Base-by-base conservation (phyloP, 768 basidiomycete genomes). In the Russula foetens region DNA sequence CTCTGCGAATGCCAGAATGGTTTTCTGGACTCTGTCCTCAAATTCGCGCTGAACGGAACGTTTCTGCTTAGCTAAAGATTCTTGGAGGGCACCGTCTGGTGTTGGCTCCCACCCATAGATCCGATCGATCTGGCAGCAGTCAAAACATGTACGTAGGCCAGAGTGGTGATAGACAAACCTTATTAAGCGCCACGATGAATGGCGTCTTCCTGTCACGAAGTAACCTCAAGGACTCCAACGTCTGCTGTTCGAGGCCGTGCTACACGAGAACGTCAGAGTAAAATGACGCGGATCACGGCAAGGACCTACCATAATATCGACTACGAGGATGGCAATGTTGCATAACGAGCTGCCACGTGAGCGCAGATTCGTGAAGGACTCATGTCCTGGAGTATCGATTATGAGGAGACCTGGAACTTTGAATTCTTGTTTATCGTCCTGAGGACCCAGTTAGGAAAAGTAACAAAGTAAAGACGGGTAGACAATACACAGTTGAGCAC, bases 361-460 rank as follows among this genome's bases (percentile, higher is more conserved):
- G 50, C 97, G 91, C 71, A 98, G 73, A 73, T 98, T 98, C 8
- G 93, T 93, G 81, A 99, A 99, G 6, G 94, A 96, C 75, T 98
- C 97, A 84, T 99, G 97, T 58, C 97, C 97, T 58, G 97, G 97
- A 2, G 97, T 99, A 71, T 99, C 97, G 67, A 99, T 98, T 67
- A 99, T 72, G 57, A 99, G 80, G 17, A 99, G 81, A 72, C 97
- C 97, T 38, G 97, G 97, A 62, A 98, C 86, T 75, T 98, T 97
- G 80, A 95, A 98, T 67, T 98, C 92, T 75, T 90, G 86, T 44
- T 73, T 72, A 61, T 84, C 85, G 67, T 91, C 87, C 89, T 91
- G 50, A 35, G 19, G 39, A 51, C 21, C 47, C 24, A 17, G 24
- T 59, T 26, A 62, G 45, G 39, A 15, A 63, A 51, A 26, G 64